Conservation (phyloP, 2,329 filamentous ascomycete genomes). For the Penicillium sclerotiorum region DNA sequence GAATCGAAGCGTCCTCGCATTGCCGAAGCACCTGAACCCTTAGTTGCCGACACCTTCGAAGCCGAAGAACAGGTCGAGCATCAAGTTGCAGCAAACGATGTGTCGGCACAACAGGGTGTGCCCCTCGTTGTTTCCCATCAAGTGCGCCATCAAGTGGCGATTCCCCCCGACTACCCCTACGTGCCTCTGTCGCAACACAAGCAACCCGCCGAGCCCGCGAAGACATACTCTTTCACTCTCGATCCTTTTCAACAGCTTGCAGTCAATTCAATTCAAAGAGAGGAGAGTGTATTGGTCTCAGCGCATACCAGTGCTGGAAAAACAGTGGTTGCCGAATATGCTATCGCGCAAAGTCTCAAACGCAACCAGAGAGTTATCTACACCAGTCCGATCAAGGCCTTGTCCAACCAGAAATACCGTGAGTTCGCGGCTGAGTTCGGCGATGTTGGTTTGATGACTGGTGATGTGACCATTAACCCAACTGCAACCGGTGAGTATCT, state of each 20-base stretch:
- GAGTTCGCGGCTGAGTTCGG: constrained; percentile 96
- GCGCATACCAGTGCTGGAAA: constrained; percentile 98
- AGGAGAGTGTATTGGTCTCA: constrained; percentile 94
- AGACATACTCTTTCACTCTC: constrained; percentile 83
- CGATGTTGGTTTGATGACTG: constrained; percentile 97
- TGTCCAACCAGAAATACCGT: constrained; percentile 98
- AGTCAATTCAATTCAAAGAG: constrained; percentile 90
- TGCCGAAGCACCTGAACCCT: constrained; percentile 70
- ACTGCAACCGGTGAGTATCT: constrained; percentile 96
- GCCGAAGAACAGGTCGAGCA: constrained; percentile 93
- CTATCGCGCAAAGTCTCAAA: constrained; percentile 94
- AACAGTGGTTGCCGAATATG: constrained; percentile 97
- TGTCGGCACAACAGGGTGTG: no score
- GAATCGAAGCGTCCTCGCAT: constrained; percentile 52
- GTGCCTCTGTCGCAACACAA: constrained; percentile 94
- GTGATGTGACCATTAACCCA: constrained; percentile 98
- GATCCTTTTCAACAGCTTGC: constrained; percentile 97
- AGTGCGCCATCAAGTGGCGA: constrained; percentile 95
- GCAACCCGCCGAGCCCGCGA: constrained; percentile 81
- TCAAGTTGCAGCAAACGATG: no score
- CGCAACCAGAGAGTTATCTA: constrained; percentile 98
- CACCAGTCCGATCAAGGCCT: constrained; percentile 96
- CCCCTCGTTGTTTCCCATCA: constrained; percentile 86
- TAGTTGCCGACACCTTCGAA: constrained; percentile 91
- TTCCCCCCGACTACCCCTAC: constrained; percentile 93